Evolutionary conservation across 2,329 filamentous ascomycete species (phyloP).

Genomic region (Pezicula carpinea): DNA sequence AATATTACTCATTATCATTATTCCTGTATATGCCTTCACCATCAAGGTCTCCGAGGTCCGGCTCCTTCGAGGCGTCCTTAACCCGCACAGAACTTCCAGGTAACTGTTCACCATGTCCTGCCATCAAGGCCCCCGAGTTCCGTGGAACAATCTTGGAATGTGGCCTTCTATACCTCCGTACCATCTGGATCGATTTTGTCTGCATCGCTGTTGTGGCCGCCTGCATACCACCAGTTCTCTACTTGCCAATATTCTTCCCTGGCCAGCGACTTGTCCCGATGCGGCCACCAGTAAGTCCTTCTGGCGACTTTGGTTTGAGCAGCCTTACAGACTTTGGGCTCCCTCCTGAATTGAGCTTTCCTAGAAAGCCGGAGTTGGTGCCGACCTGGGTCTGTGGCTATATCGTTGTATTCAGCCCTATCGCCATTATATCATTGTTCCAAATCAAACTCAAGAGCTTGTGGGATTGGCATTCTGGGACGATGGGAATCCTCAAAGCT

Average conservation of each 20-base stretch:
- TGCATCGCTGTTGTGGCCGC: slow-evolving; percentile 6
- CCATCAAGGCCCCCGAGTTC: too few species aligned
- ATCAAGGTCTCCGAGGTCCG: too few species aligned
- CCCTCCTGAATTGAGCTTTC: slow-evolving; percentile 13
- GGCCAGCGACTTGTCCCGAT: slow-evolving; percentile 13
- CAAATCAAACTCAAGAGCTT: slow-evolving; percentile 62
- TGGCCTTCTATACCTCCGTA: background rate
- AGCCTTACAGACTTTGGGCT: slow-evolving; percentile 3
- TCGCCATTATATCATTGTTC: slow-evolving; percentile 56
- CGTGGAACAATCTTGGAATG: too few species aligned
- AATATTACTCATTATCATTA: too few species aligned
- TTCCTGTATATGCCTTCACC: too few species aligned
- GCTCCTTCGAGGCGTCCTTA: too few species aligned
- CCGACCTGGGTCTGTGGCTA: slow-evolving; percentile 65
- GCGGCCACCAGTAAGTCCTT: background rate
- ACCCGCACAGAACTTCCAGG: too few species aligned
- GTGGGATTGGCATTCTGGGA: slow-evolving; percentile 45
- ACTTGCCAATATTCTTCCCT: slow-evolving; percentile 13
- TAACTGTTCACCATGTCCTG: too few species aligned
- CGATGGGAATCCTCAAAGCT: slow-evolving; percentile 14
- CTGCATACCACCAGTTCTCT: slow-evolving; percentile 9
- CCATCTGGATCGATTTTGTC: slow-evolving; percentile 7
- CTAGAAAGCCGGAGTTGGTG: slow-evolving; percentile 28
- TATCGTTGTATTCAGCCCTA: slow-evolving; percentile 57
- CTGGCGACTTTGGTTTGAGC: background rate